Evolutionary conservation across 352 stramenopile genomes (phyloP).

Genomic region (Globisporangium parvum): DNA sequence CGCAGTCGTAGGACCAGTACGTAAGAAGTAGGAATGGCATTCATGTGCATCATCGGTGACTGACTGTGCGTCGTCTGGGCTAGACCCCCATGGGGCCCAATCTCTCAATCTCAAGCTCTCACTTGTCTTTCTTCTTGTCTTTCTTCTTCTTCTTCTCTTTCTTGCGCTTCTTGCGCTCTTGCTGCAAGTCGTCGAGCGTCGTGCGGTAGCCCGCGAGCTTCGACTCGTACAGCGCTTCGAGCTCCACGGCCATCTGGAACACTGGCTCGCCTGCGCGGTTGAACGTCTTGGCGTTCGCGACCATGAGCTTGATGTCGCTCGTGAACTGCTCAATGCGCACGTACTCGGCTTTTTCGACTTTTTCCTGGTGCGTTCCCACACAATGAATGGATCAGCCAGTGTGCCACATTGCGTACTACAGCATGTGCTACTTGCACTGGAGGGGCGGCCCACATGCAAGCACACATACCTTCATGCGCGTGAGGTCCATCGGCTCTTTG

Average conservation of each 20-base stretch:
- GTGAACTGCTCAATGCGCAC: slow-evolving; percentile 73
- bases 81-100: neutral
- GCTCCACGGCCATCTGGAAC: slow-evolving; percentile 78
- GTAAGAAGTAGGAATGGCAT: neutral
- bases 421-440: neutral
- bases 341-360: slow-evolving; percentile 73
- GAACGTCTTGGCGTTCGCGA: slow-evolving; percentile 80
- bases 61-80: neutral
- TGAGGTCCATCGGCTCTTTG: slow-evolving; percentile 77
- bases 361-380: slow-evolving; percentile 30
- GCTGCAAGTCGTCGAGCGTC: slow-evolving; percentile 73
- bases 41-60: neutral
- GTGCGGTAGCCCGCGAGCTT: slow-evolving; percentile 59
- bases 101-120: slow-evolving; percentile 4
- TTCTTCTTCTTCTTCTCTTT: slow-evolving; percentile 89
- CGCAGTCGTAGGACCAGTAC: slow-evolving; percentile 26
- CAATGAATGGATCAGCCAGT: neutral
- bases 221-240: slow-evolving; percentile 68
- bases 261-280: slow-evolving; percentile 78
- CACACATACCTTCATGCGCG: slow-evolving; percentile 49
- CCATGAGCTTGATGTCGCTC: slow-evolving; percentile 72
- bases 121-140: slow-evolving; percentile 87
- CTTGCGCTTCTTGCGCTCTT: slow-evolving; percentile 84
- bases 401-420: too few species aligned
- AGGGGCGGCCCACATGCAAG: neutral